Percentiles rank a stretch among this genome's conserved stretches.
Evolutionary conservation across 164 flowering plant species (phyloP).

Genomic region (Magnolia sinica): DNA sequence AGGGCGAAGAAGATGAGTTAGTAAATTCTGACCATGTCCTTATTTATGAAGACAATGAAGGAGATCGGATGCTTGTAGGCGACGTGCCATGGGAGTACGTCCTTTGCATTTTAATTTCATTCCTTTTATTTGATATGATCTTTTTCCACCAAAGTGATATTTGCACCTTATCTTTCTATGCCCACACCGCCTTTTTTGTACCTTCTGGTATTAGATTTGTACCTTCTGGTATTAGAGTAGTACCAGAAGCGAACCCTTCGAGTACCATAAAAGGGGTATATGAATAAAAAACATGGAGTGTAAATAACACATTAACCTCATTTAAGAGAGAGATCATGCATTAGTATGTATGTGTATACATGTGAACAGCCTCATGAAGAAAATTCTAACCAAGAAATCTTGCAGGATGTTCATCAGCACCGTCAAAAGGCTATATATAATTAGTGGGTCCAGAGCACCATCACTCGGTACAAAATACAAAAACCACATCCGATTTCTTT

Average conservation of each 20-base stretch:
- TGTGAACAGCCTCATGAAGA: neutral
- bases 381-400: neutral
- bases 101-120: neutral
- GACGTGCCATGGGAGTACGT: constrained; percentile 8
- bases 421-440: constrained; percentile 20
- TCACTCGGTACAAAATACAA: constrained; percentile 4
- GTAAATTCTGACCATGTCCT: constrained; percentile 4
- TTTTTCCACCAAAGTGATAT: neutral
- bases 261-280: neutral
- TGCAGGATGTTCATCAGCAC: constrained; percentile 19
- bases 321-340: neutral
- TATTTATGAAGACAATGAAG: constrained; percentile 16
- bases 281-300: neutral
- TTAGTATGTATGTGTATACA: neutral
- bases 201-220: neutral
- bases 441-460: constrained; percentile 16
- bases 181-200: neutral
- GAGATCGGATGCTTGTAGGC: constrained; percentile 12
- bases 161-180: neutral
- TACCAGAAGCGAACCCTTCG: neutral
- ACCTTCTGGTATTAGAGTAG: neutral
- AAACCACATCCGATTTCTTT: neutral
- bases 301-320: neutral
- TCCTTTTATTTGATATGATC: neutral
- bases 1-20: neutral